phyloP scores from a whole-genome alignment of 441 rosid species.

The Populus hybrid region DNA sequence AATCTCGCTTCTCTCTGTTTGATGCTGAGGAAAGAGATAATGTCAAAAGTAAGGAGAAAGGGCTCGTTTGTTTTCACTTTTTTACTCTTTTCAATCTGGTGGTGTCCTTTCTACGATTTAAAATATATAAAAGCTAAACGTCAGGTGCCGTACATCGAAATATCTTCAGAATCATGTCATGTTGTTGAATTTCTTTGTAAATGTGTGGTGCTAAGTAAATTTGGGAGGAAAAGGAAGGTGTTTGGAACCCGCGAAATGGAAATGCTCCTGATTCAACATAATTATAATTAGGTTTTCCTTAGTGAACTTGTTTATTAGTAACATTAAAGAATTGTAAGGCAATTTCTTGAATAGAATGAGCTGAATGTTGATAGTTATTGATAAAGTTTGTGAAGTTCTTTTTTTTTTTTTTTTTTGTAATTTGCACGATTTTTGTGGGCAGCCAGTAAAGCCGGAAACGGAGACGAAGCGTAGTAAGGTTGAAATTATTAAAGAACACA shows the following conservation, averaged over 20 bases:
- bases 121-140: background rate
- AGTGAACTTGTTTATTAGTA: too few species aligned
- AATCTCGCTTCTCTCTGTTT: background rate
- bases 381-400: too few species aligned
- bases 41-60: background rate
- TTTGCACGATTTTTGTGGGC: constrained; percentile 19
- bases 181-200: background rate
- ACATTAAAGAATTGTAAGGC: too few species aligned
- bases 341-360: too few species aligned
- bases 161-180: background rate
- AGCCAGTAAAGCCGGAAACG: constrained; percentile 82
- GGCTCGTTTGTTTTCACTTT: background rate
- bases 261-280: background rate
- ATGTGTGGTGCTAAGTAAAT: background rate
- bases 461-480: too few species aligned
- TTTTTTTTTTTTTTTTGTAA: background rate
- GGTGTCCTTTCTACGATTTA: background rate
- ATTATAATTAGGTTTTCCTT: background rate
- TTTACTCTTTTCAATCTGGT: background rate
- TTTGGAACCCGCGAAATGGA: background rate
- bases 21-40: background rate
- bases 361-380: too few species aligned
- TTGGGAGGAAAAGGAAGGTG: background rate
- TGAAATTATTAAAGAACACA: too few species aligned
- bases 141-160: background rate